These are phyloP conservation scores for Pichia rugopelliculosa DNA, from an alignment of 805 yeast genomes.

Conservation along the genomic window DNA sequence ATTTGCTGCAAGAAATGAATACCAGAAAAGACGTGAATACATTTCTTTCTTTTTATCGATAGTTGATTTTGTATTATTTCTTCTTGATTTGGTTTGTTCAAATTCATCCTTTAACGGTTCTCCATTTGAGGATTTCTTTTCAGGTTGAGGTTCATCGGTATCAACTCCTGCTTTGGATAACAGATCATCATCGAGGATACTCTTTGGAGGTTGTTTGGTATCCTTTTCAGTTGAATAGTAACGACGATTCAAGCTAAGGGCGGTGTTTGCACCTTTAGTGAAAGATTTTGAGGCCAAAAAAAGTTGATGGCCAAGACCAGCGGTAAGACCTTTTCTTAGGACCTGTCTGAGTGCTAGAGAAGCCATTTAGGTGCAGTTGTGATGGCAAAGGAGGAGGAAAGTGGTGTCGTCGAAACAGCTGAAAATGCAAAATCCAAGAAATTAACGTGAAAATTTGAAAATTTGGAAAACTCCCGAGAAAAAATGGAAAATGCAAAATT, in stretches of 20 bases:
- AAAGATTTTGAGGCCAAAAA: background rate
- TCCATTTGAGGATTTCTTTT: background rate
- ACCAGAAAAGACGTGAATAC: constrained; percentile 67
- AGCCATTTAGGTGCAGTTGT: background rate
- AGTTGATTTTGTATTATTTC: constrained; percentile 54
- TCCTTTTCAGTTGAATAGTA: constrained; percentile 20
- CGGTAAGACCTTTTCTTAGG: background rate
- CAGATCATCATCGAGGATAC: constrained; percentile 73
- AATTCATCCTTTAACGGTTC: constrained; percentile 22
- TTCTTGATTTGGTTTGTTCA: constrained; percentile 34
- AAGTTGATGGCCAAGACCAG: background rate
- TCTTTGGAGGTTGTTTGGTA: constrained; percentile 28
- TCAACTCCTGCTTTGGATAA: constrained; percentile 82
- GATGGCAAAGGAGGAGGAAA: background rate
- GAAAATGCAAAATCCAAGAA: background rate
- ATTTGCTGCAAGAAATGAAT: constrained; percentile 46
- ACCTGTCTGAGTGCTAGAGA: background rate
- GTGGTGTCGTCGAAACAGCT: background rate
- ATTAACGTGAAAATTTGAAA: background rate
- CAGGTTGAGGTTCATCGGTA: constrained; percentile 26
- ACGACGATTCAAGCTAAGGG: constrained; percentile 7
- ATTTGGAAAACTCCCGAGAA: no score
- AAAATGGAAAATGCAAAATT: background rate
- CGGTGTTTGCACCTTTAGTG: background rate
- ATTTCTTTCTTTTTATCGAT: constrained; percentile 77